phyloP scores from a whole-genome alignment of 257 asterid genomes.

The Nicotiana tabacum region DNA sequence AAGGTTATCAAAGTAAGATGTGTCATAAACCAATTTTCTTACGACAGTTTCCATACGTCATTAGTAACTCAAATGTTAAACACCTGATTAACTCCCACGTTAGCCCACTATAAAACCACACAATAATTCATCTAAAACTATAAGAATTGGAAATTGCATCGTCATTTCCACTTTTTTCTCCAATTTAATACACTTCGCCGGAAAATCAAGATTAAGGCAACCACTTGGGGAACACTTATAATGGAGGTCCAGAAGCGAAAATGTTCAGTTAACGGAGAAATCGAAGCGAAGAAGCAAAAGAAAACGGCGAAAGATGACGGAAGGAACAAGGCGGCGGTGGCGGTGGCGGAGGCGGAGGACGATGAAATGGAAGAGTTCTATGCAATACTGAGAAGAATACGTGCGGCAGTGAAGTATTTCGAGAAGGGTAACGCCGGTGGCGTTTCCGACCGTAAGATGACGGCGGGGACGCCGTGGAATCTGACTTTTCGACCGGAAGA shows the following conservation, averaged over 20 bases:
- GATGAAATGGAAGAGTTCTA: slow-evolving; percentile 1
- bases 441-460: not conserved
- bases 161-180: not conserved
- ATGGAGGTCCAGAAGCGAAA: not conserved
- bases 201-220: not conserved
- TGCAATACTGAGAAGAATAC: not conserved
- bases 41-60: not conserved
- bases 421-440: not conserved
- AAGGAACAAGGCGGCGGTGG: not conserved
- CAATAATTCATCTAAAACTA: not conserved
- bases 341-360: not conserved
- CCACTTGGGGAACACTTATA: no score
- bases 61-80: not conserved
- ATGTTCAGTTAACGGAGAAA: not conserved
- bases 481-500: slow-evolving; percentile 22
- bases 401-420: slow-evolving; percentile 1
- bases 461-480: slow-evolving; percentile 13
- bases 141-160: not conserved
- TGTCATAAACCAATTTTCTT: not conserved
- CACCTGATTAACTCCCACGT: not conserved
- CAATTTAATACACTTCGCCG: not conserved
- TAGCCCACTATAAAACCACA: not conserved
- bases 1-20: not conserved
- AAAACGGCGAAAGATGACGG: not conserved
- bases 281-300: not conserved